These are phyloP conservation scores for Monilinia vaccinii-corymbosi DNA, from an alignment of 2,329 filamentous ascomycete genomes.

Conservation along the genomic window DNA sequence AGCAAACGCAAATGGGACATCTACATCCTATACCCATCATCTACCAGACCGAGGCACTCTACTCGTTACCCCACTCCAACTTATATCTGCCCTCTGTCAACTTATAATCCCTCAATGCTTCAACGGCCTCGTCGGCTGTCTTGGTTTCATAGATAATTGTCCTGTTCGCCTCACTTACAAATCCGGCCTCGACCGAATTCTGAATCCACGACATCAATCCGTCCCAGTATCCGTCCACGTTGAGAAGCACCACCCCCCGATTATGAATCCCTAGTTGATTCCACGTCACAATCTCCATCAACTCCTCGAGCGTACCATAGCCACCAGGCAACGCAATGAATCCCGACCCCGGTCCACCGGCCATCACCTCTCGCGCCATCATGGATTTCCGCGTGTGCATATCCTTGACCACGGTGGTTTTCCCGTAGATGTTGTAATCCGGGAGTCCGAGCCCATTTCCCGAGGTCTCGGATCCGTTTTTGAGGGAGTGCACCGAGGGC, in stretches of 20 bases:
- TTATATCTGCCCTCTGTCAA: constrained; percentile 67
- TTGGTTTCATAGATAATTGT: constrained; percentile 72
- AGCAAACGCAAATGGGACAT: neutral
- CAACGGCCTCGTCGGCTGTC: constrained; percentile 62
- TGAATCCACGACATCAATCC: constrained; percentile 75
- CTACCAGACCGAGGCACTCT: neutral
- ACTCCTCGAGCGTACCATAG: constrained; percentile 91
- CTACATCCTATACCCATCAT: neutral
- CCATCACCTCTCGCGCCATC: constrained; percentile 83
- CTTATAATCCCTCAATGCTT: constrained; percentile 63
- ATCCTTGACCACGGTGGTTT: constrained; percentile 80
- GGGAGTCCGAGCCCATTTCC: constrained; percentile 28
- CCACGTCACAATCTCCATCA: constrained; percentile 88
- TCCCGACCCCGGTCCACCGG: constrained; percentile 71
- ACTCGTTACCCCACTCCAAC: constrained; percentile 61
- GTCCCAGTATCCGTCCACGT: constrained; percentile 88
- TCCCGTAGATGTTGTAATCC: constrained; percentile 56
- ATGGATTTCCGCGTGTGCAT: constrained; percentile 95
- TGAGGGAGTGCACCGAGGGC: neutral
- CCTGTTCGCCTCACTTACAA: constrained; percentile 62
- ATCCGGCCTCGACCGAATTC: constrained; percentile 66
- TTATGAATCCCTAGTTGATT: constrained; percentile 93
- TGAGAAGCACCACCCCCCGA: constrained; percentile 69
- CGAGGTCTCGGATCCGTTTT: constrained; percentile 14
- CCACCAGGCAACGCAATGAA: constrained; percentile 86